Conservation (phyloP, 2,329 filamentous ascomycete species). For the Leptosphaerulina australis region DNA sequence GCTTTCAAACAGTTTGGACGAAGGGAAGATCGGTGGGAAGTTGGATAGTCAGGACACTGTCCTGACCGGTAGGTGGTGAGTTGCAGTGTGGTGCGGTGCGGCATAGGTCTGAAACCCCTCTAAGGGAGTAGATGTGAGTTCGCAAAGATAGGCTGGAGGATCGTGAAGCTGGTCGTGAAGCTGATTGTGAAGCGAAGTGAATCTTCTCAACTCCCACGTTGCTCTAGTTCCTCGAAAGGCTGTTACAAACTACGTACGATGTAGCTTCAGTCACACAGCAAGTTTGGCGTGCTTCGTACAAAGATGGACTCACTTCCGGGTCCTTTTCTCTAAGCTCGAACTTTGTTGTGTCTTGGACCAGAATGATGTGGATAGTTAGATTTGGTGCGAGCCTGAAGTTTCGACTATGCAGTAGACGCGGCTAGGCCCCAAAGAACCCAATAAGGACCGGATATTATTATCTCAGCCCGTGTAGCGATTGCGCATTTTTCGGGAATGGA, state of each 20-base stretch:
- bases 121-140: too few relatives aligned
- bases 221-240: not conserved
- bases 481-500: too few relatives aligned
- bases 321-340: not conserved
- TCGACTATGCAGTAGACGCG: not conserved
- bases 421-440: not conserved
- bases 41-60: not conserved
- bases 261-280: not conserved
- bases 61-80: not conserved
- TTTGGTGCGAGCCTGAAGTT: not conserved
- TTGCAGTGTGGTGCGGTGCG: not conserved
- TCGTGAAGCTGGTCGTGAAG: not conserved
- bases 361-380: not conserved
- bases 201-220: not conserved
- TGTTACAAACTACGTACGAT: not conserved
- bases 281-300: slow-evolving; percentile 3
- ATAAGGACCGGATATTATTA: not conserved
- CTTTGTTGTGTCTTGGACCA: not conserved
- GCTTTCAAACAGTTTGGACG: slow-evolving; percentile 9
- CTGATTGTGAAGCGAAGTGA: not conserved
- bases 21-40: too few relatives aligned
- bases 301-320: not conserved
- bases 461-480: not conserved
- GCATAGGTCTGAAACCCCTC: too few relatives aligned
- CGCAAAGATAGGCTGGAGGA: too few relatives aligned